A percentile compares a stretch with the other conserved stretches of the same genome.
phyloP scores from a whole-genome alignment of 352 stramenopile species.

The Globisporangium sylvaticum region DNA sequence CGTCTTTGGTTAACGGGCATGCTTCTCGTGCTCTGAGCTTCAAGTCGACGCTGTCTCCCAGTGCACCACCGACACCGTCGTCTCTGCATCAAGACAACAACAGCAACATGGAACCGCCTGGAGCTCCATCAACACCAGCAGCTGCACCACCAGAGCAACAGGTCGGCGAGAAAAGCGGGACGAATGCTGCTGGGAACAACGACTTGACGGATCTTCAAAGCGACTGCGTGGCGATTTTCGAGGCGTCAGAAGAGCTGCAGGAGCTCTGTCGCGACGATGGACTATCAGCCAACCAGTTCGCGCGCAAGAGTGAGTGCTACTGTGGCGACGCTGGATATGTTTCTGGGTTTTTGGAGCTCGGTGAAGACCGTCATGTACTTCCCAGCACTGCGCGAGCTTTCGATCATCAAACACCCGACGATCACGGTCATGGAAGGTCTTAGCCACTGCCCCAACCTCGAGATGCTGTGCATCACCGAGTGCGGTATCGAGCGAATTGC shows the following conservation, averaged over 20 bases:
- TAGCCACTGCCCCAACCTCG: slow-evolving; percentile 43
- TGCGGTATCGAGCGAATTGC: slow-evolving; percentile 52
- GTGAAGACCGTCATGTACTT: slow-evolving; percentile 75
- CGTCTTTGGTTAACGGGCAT: background rate
- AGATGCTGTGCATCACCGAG: slow-evolving; percentile 63
- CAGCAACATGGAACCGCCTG: background rate
- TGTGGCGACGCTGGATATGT: slow-evolving; percentile 59
- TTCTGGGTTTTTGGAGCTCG: slow-evolving; percentile 71
- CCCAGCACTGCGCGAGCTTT: slow-evolving; percentile 51
- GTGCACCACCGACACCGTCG: background rate
- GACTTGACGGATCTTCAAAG: slow-evolving; percentile 26
- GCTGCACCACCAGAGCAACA: background rate
- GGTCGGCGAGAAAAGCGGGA: background rate
- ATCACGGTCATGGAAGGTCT: slow-evolving; percentile 57
- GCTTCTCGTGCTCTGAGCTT: slow-evolving; percentile 2
- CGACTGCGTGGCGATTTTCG: slow-evolving; percentile 36
- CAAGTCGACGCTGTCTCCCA: background rate
- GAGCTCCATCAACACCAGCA: background rate
- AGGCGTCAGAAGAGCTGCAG: slow-evolving; percentile 45
- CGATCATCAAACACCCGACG: slow-evolving; percentile 72
- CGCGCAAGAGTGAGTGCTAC: slow-evolving; percentile 26
- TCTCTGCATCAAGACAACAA: background rate
- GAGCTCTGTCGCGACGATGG: slow-evolving; percentile 67
- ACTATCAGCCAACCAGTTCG: slow-evolving; percentile 51
- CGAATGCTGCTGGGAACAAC: slow-evolving; percentile 1